phyloP scores from a whole-genome alignment of 2,329 filamentous ascomycete genomes.

The Aspergillus viridinutans region DNA sequence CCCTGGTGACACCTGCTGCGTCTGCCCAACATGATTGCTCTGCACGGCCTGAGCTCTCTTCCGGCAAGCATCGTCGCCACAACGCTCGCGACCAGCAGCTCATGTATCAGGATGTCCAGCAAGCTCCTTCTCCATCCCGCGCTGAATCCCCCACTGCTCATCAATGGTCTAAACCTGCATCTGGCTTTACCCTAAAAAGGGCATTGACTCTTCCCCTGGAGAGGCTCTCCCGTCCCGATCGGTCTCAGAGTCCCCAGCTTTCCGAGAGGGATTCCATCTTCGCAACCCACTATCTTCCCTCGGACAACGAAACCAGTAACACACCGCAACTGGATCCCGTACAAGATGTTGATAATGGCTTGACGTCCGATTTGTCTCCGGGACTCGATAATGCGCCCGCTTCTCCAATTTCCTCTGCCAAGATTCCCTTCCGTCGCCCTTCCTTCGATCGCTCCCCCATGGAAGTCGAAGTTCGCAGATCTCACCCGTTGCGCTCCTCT shows the following conservation, averaged over 20 bases:
- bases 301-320: conserved; percentile 43
- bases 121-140: conserved; percentile 29
- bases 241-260: conserved; percentile 46
- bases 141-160: conserved; percentile 35
- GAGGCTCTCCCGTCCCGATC: conserved; percentile 21
- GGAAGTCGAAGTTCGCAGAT: conserved; percentile 36
- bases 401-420: conserved; percentile 25
- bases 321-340: conserved; percentile 34
- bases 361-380: conserved; percentile 29
- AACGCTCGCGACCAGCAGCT: conserved; percentile 23
- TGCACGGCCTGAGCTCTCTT: conserved; percentile 19
- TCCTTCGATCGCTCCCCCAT: conserved; percentile 31
- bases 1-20: conserved; percentile 45
- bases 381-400: conserved; percentile 28
- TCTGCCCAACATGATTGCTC: conserved; percentile 38
- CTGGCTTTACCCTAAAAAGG: conserved; percentile 33
- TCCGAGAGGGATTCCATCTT: conserved; percentile 62
- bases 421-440: conserved; percentile 26
- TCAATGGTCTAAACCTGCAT: conserved; percentile 29
- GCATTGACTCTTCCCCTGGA: conserved; percentile 30
- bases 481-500: conserved; percentile 26
- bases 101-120: conserved; percentile 26
- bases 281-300: conserved; percentile 56
- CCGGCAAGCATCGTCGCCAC: conserved; percentile 34
- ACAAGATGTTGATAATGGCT: conserved; percentile 25